These are phyloP conservation scores for Apiospora aurea DNA, from an alignment of 2,329 filamentous ascomycete species.

Conservation along the genomic window DNA sequence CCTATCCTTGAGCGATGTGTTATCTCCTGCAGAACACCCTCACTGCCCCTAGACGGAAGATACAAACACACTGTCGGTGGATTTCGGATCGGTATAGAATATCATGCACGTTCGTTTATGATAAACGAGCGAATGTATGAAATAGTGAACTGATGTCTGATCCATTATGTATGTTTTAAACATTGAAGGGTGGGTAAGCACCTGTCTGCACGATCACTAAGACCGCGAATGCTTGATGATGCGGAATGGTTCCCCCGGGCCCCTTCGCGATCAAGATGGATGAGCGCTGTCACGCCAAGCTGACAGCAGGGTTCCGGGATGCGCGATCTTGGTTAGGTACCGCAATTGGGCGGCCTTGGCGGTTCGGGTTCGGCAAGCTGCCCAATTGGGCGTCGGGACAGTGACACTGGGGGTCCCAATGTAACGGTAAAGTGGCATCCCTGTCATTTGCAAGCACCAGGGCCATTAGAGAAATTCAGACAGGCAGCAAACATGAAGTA, in stretches of 20 bases:
- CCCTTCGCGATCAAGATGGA: background rate
- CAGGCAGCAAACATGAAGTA: background rate
- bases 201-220: background rate
- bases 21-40: background rate
- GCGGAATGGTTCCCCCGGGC: background rate
- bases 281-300: background rate
- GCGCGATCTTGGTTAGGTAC: background rate
- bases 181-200: background rate
- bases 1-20: background rate
- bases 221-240: background rate
- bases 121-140: background rate
- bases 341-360: background rate
- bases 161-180: background rate
- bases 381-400: background rate
- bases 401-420: background rate
- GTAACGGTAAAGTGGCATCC: background rate
- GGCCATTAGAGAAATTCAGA: background rate
- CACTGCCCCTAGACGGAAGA: background rate
- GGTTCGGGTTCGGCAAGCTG: constrained; percentile 16
- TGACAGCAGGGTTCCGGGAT: constrained; percentile 4
- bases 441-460: background rate
- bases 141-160: background rate
- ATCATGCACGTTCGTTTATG: background rate
- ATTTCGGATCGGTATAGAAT: background rate
- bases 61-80: background rate